Evolutionary conservation across 2,329 filamentous ascomycete species (phyloP), one percentile per base, ranked within the genome.

Genomic region (Stagonosporopsis tanaceti): DNA sequence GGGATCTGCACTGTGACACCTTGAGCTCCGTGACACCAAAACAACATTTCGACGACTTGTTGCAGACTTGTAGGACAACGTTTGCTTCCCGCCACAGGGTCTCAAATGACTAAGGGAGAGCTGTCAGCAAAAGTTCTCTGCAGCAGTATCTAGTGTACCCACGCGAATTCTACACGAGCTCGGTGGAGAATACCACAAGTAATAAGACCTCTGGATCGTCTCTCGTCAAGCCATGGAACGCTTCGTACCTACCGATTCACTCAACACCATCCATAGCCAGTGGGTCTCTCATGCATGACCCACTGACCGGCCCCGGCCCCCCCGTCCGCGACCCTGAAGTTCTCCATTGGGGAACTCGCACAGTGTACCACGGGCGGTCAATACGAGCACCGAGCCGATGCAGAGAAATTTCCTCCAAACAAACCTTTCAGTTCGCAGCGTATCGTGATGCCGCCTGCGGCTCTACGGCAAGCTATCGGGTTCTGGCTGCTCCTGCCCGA

Each of bases 261-360:
- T 48, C 39, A 34, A 25, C 27, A 45, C 37, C 25, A 41, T 34
- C 34, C 42, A 15, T 39, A 39, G 50, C 32, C 39, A 32, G 48
- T 53, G 54, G 54, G 27, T 44, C 34, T 34, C 39, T 27, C n/a
- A 44, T 50, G 50, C 32, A 48, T 45, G 39, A 27, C 22, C 54
- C 54, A 57, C 54, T 37, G 20, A 6, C 34, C 48, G 48, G 44
- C 32, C 44, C 54, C 48, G 25, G 44, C 20, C 44, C 32, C 32
- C 54, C 44, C 44, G 38, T 57, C 54, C 48, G 54, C 54, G 54
- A 57, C 48, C 53, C 54, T 57, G 48, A 37, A 50, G 38, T 57
- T 57, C 48, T 57, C 44, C 38, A 53, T 53, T 40, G 48, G 45
- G 44, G 48, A 17, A 47, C 37, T 45, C 17, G 37, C 17, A 32